Conservation (phyloP, 352 stramenopile species). For the Thalassiosira mediterranea region DNA sequence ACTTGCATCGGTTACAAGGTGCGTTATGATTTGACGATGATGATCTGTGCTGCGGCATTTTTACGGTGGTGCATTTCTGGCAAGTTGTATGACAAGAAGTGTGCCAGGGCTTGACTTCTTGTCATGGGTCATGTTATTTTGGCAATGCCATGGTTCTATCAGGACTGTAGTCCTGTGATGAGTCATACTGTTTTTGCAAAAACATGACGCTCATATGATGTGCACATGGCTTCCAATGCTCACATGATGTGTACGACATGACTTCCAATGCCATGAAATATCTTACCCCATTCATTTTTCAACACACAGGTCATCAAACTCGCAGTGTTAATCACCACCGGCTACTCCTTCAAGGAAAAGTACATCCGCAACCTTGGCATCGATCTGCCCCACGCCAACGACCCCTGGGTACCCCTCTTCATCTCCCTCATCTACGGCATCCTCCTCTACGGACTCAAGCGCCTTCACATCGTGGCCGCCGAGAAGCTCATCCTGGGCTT, state of each 20-base stretch:
- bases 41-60: no score
- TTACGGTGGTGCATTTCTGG: no score
- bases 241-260: not conserved
- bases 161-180: no score
- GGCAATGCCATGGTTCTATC: no score
- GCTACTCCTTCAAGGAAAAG: slow-evolving; percentile 19
- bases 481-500: slow-evolving; percentile 22
- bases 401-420: slow-evolving; percentile 6
- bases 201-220: not conserved
- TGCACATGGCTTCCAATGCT: no score
- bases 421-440: slow-evolving; percentile 1
- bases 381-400: slow-evolving; percentile 1
- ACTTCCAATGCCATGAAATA: no score
- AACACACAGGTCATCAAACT: slow-evolving; percentile 18
- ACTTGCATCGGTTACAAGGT: slow-evolving; percentile 27
- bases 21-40: not conserved
- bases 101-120: no score
- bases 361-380: slow-evolving; percentile 17
- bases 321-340: slow-evolving; percentile 14
- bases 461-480: not conserved
- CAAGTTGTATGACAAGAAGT: no score
- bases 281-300: no score
- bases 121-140: no score
- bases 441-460: slow-evolving; percentile 10
- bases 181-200: not conserved